Evolutionary conservation across 2,329 filamentous ascomycete genomes (phyloP).

Genomic region (Cladobotryum protrusum): DNA sequence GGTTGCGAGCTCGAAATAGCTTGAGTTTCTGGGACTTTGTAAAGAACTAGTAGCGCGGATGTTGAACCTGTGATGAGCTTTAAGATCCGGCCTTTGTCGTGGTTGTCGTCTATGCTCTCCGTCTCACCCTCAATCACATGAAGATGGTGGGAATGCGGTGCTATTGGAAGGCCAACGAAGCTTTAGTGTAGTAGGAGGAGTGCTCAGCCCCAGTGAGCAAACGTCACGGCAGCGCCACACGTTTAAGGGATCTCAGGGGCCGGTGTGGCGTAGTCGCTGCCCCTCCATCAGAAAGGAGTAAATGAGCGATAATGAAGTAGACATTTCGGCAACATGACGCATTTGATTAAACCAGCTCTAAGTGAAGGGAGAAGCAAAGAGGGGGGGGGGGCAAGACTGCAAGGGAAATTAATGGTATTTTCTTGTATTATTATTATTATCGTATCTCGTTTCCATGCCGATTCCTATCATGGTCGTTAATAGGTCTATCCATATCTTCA

Average conservation of each 20-base stretch:
- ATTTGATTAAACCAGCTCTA: too few species aligned
- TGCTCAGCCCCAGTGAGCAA: slow-evolving; percentile 9
- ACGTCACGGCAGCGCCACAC: slow-evolving; percentile 11
- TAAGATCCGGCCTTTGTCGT: not conserved
- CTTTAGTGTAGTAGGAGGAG: slow-evolving; percentile 6
- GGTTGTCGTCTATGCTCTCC: slow-evolving; percentile 1
- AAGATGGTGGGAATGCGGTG: slow-evolving; percentile 4
- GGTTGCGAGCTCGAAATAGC: not conserved
- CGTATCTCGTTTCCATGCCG: too few species aligned
- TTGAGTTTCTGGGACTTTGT: not conserved
- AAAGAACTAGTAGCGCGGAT: not conserved
- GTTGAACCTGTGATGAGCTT: not conserved
- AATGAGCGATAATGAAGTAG: too few species aligned
- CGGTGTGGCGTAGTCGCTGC: not conserved
- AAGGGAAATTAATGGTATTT: too few species aligned
- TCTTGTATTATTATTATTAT: too few species aligned
- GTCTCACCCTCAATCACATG: slow-evolving; percentile 8
- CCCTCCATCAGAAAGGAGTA: not conserved
- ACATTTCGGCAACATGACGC: too few species aligned
- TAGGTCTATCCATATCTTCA: too few species aligned
- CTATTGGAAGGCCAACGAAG: slow-evolving; percentile 9
- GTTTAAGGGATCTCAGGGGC: slow-evolving; percentile 3
- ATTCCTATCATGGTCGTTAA: too few species aligned
- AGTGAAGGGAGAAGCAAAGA: too few species aligned
- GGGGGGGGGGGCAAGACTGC: too few species aligned